Evolutionary conservation across 306 rosid species (phyloP).

Genomic region (Prunus fruticosa): DNA sequence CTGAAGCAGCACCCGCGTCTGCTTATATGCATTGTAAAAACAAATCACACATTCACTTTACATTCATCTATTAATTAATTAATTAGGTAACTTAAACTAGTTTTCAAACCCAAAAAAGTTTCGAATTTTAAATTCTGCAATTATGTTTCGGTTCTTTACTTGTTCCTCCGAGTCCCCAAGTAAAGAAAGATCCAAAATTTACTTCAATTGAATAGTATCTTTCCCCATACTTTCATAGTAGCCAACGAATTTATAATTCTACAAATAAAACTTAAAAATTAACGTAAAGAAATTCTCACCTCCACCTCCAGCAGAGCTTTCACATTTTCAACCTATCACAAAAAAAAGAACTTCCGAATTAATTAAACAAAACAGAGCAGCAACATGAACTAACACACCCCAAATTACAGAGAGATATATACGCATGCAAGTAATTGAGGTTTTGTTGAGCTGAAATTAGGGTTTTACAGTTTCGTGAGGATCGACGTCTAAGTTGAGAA

Average conservation of each 20-base stretch:
- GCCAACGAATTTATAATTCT: background rate
- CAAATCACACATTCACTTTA: slow-evolving; percentile 1
- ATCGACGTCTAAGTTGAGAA: slow-evolving; percentile 77
- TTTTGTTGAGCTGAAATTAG: background rate
- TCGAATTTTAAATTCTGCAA: background rate
- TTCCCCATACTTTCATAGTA: background rate
- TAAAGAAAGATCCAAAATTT: slow-evolving; percentile 5
- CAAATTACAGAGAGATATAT: background rate
- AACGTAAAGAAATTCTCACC: slow-evolving; percentile 36
- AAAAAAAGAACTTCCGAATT: background rate
- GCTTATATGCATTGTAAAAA: slow-evolving; percentile 24
- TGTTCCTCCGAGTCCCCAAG: background rate
- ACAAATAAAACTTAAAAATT: background rate
- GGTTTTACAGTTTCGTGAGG: slow-evolving; percentile 79
- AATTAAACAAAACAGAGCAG: slow-evolving; percentile 6
- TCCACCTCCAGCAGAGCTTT: slow-evolving; percentile 96
- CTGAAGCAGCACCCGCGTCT: slow-evolving; percentile 83
- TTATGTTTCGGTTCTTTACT: background rate
- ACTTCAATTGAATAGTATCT: background rate
- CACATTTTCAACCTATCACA: slow-evolving; percentile 76
- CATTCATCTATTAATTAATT: background rate
- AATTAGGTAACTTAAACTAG: background rate
- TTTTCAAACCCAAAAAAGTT: background rate
- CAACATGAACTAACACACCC: background rate
- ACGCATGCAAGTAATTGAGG: background rate